Conservation (phyloP, 176 grass and related monocot species). For the Aechmea fasciata region DNA sequence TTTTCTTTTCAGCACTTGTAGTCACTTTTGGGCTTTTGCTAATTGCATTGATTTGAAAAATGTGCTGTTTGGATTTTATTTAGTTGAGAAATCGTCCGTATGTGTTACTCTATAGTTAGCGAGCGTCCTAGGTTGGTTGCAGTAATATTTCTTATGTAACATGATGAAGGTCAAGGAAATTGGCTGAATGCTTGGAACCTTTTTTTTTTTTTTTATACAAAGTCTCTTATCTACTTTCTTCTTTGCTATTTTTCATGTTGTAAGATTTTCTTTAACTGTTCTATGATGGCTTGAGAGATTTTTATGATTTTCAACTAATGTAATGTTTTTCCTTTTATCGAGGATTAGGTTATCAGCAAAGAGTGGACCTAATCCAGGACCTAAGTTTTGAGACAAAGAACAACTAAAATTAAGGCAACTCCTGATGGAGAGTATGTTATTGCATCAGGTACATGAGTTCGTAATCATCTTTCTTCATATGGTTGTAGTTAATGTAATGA, state of each 20-base stretch:
- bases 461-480: background rate
- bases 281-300: background rate
- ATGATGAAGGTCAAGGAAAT: no score
- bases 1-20: no score
- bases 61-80: no score
- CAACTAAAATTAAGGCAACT: conserved; percentile 62
- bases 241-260: background rate
- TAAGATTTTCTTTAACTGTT: background rate
- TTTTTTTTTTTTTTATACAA: no score
- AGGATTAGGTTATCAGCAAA: conserved; percentile 48
- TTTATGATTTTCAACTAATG: background rate
- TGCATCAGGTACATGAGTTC: conserved; percentile 50
- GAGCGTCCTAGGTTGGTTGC: background rate
- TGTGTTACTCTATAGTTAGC: no score
- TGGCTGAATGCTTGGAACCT: no score
- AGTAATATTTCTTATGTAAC: background rate
- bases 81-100: no score
- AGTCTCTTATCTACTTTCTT: background rate
- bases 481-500: background rate
- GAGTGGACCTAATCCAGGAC: conserved; percentile 84
- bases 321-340: conserved; percentile 7
- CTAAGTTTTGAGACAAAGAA: conserved; percentile 70
- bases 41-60: no score
- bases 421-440: conserved; percentile 69
- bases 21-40: no score